Evolutionary conservation across 2,329 filamentous ascomycete species (phyloP), one percentile per base, ranked within the genome.

Genomic region (Knoxdaviesia proteae): DNA sequence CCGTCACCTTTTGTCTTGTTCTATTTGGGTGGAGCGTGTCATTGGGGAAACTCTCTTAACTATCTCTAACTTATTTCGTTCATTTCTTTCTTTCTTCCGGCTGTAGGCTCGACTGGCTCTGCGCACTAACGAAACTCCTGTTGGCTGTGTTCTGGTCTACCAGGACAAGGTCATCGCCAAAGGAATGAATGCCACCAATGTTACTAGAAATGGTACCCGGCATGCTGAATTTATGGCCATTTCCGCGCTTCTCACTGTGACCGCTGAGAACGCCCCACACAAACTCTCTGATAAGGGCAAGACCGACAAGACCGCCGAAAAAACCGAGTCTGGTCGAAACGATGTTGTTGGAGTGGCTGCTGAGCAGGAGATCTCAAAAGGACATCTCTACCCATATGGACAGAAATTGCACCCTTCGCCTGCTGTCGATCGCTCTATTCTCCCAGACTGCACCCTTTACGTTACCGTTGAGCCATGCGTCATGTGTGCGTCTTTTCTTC

Each of bases 391-490:
- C 47, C 71, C 71, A 1, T 76, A 76, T 44, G 71, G 71, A 5
- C 70, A 75, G 50, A 75, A 74, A 53, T 60, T 71, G 0, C 63
- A 72, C 46, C 64, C 67, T 0, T 58, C 59, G 3, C 60, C 69
- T 29, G 68, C 67, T 42, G 70, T 90, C 49, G 69, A 79, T 42
- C 69, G 74, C 34, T 69, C 68, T 8, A 72, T 88, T 48, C 67
- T 96, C 50, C 66, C 65, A 36, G 73, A 87, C 49, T 70, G 69
- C 50, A 80, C 77, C 7, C 73, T 98, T 42, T 98, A 98, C 59
- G 90, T 98, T 40, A 98, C 90, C 0, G 88, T 98, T 43, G 92
- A 98, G 61, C 90, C 90, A 5, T 98, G 90, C 58, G 84, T 98
- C 62, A 98, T 98, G 90, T 98, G 90, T 56, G 90, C 90, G 8